Base-by-base conservation (phyloP, 2,329 filamentous ascomycete genomes). In the Xylariaceae sp. region DNA sequence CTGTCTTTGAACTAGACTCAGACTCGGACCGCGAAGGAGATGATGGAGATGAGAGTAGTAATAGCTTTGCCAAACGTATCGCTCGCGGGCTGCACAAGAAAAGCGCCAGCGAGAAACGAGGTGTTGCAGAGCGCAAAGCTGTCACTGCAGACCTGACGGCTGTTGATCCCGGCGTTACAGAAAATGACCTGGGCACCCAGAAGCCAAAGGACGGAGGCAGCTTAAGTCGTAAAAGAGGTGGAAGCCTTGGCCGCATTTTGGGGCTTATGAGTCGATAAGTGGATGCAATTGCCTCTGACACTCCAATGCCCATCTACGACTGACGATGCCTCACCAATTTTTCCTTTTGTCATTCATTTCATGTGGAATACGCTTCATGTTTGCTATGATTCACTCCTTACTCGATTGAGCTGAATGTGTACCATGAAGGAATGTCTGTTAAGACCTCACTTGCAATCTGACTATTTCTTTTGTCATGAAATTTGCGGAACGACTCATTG, bases 1-100 rank as follows among this genome's bases (percentile, higher is more conserved):
- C 75, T 2, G 71, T 78, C 19, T 79, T 79, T 52, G 76, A 78
- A 39, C 57, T 68, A 12, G 75, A 78, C 58, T 72, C 72, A 3
- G 56, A 58, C 35, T 55, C 54, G 4, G 75, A 78, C 50, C 63
- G 62, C 12, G 73, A 75, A 41, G 61, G 59, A 6, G 62, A 66
- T 6, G 52, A 52, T 1, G 57, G 62, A 6, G 44, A 42, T 17
- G 48, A 48, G 3, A 12, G 19, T 27, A 42, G 41, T 48, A 53
- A 56, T 14, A 63, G 61, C n/a, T 63, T 70, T 32, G 66, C 64
- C 0, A 62, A 60, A n/a, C 65, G 68, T 5, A 66, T 74, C 15
- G 73, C 76, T 46, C 74, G 74, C 41, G 70, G 72, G 15, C 70
- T 78, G 17, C 64, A 66, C 48, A 65, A 65, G 58, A 67, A 65